A percentile compares a stretch with the other conserved stretches of the same genome.
These are phyloP conservation scores for Solanum piurae DNA, from an alignment of 257 asterid species.

Conservation along the genomic window DNA sequence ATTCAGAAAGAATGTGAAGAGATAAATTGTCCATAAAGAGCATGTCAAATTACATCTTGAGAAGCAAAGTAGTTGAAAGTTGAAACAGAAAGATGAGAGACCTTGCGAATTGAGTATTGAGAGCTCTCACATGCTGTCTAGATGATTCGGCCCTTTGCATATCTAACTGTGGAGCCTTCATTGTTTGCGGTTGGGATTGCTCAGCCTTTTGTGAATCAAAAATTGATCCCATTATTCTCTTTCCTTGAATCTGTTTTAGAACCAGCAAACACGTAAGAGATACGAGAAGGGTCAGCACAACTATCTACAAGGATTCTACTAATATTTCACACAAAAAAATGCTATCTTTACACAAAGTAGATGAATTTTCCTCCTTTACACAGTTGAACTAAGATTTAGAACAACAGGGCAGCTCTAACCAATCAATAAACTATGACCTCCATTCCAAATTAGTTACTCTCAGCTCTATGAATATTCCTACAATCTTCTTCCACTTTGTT, in stretches of 20 bases:
- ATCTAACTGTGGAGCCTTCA: conserved; percentile 36
- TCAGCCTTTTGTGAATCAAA: conserved; percentile 42
- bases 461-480: not conserved
- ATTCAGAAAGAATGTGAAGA: not conserved
- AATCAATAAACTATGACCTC: not conserved
- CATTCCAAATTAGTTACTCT: not conserved
- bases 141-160: conserved; percentile 75
- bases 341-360: not conserved
- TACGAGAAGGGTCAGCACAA: not conserved
- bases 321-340: not conserved
- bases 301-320: not conserved
- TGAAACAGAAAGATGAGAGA: conserved; percentile 9
- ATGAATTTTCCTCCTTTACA: not conserved
- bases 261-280: not conserved
- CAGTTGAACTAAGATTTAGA: not conserved
- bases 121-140: conserved; percentile 91
- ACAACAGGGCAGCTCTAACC: not conserved
- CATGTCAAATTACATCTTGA: not conserved
- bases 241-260: conserved; percentile 42
- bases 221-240: conserved; percentile 49
- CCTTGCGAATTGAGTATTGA: conserved; percentile 90
- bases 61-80: not conserved
- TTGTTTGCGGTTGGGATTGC: conserved; percentile 22
- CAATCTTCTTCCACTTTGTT: not conserved
- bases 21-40: not conserved